Conservation (phyloP, 2,329 filamentous ascomycete species). For the Phaeophleospora eucalypticola region DNA sequence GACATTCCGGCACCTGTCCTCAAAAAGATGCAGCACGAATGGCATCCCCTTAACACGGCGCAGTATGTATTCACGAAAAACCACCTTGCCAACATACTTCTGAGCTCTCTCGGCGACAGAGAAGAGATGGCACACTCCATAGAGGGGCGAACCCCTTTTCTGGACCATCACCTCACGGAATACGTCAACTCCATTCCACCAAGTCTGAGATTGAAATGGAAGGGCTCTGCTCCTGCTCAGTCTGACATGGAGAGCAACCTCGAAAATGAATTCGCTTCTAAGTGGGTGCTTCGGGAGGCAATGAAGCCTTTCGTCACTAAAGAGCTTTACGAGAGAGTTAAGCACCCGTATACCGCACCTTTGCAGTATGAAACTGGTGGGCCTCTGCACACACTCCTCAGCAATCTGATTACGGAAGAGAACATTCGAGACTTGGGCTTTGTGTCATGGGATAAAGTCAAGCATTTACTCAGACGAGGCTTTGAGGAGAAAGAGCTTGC, state of each 20-base stretch:
- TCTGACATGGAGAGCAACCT: too few relatives aligned
- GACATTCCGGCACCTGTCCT: slow-evolving; percentile 24
- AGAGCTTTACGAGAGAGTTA: slow-evolving; percentile 24
- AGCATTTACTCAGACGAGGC: slow-evolving; percentile 1
- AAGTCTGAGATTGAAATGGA: slow-evolving; percentile 35
- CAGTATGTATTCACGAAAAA: slow-evolving; percentile 38
- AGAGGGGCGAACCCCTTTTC: slow-evolving; percentile 40
- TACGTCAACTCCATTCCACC: slow-evolving; percentile 39
- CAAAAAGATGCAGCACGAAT: slow-evolving; percentile 30
- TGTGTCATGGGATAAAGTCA: slow-evolving; percentile 20
- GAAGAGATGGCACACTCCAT: slow-evolving; percentile 33
- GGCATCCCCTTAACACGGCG: slow-evolving; percentile 42
- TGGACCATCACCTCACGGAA: slow-evolving; percentile 39
- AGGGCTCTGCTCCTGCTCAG: slow-evolving; percentile 4
- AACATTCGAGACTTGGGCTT: slow-evolving; percentile 29
- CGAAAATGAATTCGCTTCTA: slow-evolving; percentile 31
- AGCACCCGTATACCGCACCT: slow-evolving; percentile 26
- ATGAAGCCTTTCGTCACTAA: slow-evolving; percentile 24
- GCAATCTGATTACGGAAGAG: slow-evolving; percentile 19
- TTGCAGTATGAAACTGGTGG: slow-evolving; percentile 18
- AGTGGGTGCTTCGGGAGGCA: slow-evolving; percentile 27
- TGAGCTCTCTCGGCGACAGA: not conserved
- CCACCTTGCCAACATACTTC: not conserved
- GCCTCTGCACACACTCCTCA: slow-evolving; percentile 19
- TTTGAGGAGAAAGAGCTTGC: slow-evolving; percentile 5